Evolutionary conservation across 371 early-diverging fungal genomes (phyloP).

Genomic region (Syncephalis plumigaleata): DNA sequence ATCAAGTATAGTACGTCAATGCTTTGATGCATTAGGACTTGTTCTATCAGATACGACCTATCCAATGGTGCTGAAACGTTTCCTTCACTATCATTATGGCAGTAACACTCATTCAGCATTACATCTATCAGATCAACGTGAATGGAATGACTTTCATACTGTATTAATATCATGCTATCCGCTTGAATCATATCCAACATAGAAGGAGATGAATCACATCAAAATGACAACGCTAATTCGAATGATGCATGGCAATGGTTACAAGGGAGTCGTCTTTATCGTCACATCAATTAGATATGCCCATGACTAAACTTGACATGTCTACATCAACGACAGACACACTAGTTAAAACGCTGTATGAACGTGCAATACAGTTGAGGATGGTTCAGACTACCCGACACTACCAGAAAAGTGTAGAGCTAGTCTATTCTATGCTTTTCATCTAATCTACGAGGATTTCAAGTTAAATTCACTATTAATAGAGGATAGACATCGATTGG

Average conservation of each 20-base stretch:
- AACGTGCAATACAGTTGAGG: slow-evolving; percentile 8
- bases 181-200: slow-evolving; percentile 4
- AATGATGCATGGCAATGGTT: not conserved
- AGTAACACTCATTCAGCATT: not conserved
- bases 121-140: slow-evolving; percentile 6
- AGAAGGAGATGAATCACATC: not conserved
- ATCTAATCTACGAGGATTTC: slow-evolving; percentile 44
- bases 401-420: slow-evolving; percentile 10
- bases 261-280: slow-evolving; percentile 3
- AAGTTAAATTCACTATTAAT: slow-evolving; percentile 20
- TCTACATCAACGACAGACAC: slow-evolving; percentile 2
- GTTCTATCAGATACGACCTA: slow-evolving; percentile 17
- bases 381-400: slow-evolving; percentile 9
- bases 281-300: slow-evolving; percentile 1
- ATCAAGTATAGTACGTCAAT: slow-evolving; percentile 20
- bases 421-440: slow-evolving; percentile 22
- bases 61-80: slow-evolving; percentile 14
- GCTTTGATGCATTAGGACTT: slow-evolving; percentile 22
- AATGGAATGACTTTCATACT: slow-evolving; percentile 36
- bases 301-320: slow-evolving; percentile 1
- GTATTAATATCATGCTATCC: slow-evolving; percentile 26
- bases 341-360: slow-evolving; percentile 4
- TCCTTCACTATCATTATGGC: slow-evolving; percentile 12
- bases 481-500: slow-evolving; percentile 12
- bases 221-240: too few relatives aligned